Evolutionary conservation across 1,139 yeast genomes (phyloP).

Genomic region (Geotrichum candidum): DNA sequence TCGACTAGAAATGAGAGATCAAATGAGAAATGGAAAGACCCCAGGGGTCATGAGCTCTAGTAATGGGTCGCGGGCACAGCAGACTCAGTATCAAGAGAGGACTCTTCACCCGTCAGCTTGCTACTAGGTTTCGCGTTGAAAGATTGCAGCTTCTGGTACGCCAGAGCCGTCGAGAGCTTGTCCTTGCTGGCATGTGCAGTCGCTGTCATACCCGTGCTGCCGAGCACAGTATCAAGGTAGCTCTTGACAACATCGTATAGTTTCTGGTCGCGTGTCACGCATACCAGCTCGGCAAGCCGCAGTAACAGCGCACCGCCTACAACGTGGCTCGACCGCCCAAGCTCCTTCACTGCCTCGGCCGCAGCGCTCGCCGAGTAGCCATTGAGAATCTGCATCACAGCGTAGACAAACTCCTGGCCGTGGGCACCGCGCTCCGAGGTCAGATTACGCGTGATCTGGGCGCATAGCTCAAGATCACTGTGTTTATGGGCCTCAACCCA

Average conservation of each 20-base stretch:
- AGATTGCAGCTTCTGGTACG: slow-evolving; percentile 7
- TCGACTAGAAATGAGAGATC: neutral
- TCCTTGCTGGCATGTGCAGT: neutral
- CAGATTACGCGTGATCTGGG: neutral
- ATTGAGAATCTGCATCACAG: neutral
- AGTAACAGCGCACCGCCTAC: slow-evolving; percentile 2
- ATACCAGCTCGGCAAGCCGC: slow-evolving; percentile 3
- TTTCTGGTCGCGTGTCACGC: neutral
- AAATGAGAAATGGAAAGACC: neutral
- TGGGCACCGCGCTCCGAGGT: neutral
- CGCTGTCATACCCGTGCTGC: neutral
- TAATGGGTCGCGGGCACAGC: neutral
- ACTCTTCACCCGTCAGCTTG: neutral
- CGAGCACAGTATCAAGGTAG: neutral
- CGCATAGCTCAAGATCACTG: neutral
- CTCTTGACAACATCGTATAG: neutral
- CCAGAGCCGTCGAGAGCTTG: slow-evolving; percentile 10
- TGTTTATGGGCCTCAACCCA: slow-evolving; percentile 9
- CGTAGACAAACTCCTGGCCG: neutral
- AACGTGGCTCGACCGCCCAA: neutral
- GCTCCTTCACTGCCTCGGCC: neutral
- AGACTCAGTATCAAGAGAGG: neutral
- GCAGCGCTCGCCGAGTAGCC: neutral
- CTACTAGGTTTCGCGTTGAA: neutral
- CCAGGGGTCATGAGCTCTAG: neutral